These are phyloP conservation scores for Colletotrichum liaoningense DNA, from an alignment of 2,329 filamentous ascomycete genomes.

Conservation along the genomic window DNA sequence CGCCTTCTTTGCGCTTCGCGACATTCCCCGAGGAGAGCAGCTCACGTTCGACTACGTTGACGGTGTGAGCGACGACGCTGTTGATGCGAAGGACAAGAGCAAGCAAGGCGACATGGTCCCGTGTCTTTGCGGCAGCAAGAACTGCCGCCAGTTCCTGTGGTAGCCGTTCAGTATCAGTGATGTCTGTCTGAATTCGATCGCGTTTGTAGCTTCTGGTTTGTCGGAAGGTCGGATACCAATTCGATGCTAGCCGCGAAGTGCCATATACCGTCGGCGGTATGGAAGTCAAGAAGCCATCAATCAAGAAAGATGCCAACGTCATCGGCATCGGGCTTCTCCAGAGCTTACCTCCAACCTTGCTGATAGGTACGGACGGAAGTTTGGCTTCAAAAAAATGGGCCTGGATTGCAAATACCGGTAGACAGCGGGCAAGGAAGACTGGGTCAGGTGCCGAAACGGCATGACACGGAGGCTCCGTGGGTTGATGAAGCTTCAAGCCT, in stretches of 20 bases:
- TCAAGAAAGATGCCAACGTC: slow-evolving; percentile 16
- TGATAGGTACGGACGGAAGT: neutral
- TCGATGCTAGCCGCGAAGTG: neutral
- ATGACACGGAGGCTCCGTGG: slow-evolving; percentile 16
- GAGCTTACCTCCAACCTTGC: neutral
- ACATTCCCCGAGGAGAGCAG: slow-evolving; percentile 75
- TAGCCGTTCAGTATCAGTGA: slow-evolving; percentile 39
- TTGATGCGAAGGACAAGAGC: slow-evolving; percentile 61
- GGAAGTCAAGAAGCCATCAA: neutral
- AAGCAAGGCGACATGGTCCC: slow-evolving; percentile 63
- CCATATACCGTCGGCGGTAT: neutral
- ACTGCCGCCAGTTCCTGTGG: slow-evolving; percentile 79
- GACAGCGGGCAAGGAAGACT: neutral
- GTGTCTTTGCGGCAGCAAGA: slow-evolving; percentile 72
- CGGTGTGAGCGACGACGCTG: slow-evolving; percentile 63
- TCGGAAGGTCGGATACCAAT: neutral
- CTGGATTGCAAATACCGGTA: neutral
- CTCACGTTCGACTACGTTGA: slow-evolving; percentile 86
- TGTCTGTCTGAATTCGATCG: too few relatives aligned
- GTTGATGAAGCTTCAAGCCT: neutral
- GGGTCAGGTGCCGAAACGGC: neutral
- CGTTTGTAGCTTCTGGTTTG: neutral
- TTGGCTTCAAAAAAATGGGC: neutral
- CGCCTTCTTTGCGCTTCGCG: slow-evolving; percentile 77
- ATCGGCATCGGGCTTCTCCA: neutral